Percentiles rank a stretch among this genome's conserved stretches.
phyloP scores from a whole-genome alignment of 2,329 filamentous ascomycete genomes.

The Aspergillus ibericus region DNA sequence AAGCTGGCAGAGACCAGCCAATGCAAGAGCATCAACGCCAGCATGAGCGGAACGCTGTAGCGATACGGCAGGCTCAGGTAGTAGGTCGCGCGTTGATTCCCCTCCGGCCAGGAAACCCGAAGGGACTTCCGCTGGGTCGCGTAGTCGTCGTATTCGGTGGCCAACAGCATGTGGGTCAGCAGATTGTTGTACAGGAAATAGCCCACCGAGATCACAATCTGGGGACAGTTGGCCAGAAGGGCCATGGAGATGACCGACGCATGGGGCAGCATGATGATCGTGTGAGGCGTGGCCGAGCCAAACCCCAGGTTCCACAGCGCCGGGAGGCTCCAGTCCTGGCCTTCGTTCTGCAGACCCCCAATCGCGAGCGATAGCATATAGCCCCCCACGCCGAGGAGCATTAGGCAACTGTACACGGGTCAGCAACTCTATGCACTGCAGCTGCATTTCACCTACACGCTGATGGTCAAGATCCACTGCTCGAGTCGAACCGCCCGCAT shows the following conservation, averaged over 20 bases:
- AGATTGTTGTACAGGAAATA: conserved; percentile 39
- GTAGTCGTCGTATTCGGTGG: conserved; percentile 51
- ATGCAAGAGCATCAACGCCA: conserved; percentile 39
- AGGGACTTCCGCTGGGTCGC: conserved; percentile 40
- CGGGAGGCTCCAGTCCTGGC: neutral
- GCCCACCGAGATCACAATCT: conserved; percentile 34
- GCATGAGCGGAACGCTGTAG: conserved; percentile 34
- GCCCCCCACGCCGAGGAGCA: neutral
- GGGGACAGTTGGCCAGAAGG: conserved; percentile 32
- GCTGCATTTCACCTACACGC: neutral
- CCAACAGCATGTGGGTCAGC: conserved; percentile 48
- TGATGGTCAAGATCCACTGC: neutral
- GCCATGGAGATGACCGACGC: neutral
- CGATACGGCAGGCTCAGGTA: conserved; percentile 46
- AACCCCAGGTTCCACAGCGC: neutral
- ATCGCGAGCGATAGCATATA: neutral
- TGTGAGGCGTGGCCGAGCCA: neutral
- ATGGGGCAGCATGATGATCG: neutral
- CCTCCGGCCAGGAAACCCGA: conserved; percentile 45
- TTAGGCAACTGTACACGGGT: neutral
- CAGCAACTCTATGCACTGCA: neutral
- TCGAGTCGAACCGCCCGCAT: neutral
- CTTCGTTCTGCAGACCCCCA: neutral
- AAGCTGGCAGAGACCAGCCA: conserved; percentile 51
- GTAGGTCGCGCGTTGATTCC: conserved; percentile 46